Evolutionary conservation across 2,329 filamentous ascomycete species (phyloP), one percentile per base, ranked within the genome.

Genomic region (Lachnellula arida): DNA sequence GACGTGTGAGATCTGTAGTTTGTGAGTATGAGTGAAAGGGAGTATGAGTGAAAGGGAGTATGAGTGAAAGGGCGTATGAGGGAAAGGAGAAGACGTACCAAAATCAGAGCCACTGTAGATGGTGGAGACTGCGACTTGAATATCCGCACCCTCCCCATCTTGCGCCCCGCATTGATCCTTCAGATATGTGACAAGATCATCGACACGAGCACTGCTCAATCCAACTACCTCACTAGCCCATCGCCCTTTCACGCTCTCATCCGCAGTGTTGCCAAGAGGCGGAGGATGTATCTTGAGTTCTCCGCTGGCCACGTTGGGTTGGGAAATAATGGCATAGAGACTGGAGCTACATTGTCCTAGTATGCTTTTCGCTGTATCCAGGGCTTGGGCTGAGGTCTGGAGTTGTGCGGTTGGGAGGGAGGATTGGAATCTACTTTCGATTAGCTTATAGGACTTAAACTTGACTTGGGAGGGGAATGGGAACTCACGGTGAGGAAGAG

Each of bases 291-390:
- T 56, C 75, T 75, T 73, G 65, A 93, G 85, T 71, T 96, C 90
- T 60, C 78, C 76, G 43, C 84, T 81, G 63, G 86, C 84, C 55
- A 91, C 78, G 63, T 88, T 87, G 11, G 88, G 85, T 69, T 96
- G 91, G 32, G 84, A 82, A 59, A 95, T 81, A 62, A 97, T 71
- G 55, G 95, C 75, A 74, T 96, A 96, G 64, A 81, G 81, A 50
- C 85, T 79, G 19, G 88, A 91, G 2, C 87, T 86, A 72, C 91
- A 96, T 53, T 74, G 72, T 40, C 78, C 75, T 25, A 96, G 80
- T 50, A 85, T 68, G n/a, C 73, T 40, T 37, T 64, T 65, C 1
- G 62, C 52, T 4, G 55, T 52, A 4, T 60, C 22, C 6, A 70
- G 46, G 2, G 68, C 57, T 2, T 60, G 39, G n/a, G 52, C 22